Evolutionary conservation across 495 filamentous ascomycete genomes (phyloP), one percentile per base, ranked within the genome.

Genomic region (Articulospora tetracladia): DNA sequence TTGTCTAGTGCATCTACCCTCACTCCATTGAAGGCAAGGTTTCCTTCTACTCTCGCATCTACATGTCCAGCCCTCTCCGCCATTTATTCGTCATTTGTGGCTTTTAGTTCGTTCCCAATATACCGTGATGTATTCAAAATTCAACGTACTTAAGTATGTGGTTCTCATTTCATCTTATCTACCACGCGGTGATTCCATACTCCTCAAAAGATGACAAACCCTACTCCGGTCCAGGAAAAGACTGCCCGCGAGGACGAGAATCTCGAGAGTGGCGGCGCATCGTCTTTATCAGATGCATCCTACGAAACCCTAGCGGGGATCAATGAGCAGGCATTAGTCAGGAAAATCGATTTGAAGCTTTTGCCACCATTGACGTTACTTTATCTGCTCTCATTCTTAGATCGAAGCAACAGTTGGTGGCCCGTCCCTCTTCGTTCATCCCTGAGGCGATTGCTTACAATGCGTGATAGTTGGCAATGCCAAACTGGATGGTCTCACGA

Each of bases 371-470:
- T 91, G 25, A 86, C 85, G 0, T 67, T 91, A 1, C 69, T 92
- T 20, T 92, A 90, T 66, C 73, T 91, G 17, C 71, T 91, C 3
- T 90, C 86, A 3, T 91, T 92, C 58, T 72, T 92, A 20, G 88
- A 91, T 65, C 78, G 88, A 54, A 88, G 84, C 70, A 92, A 91
- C 75, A 86, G 83, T 86, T 72, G 17, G 65, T 44, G 15, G 20
- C 12, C 26, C 15, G 15, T 28, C 32, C 6, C 1, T 19, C 24
- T 10, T 28, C 51, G n/a, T 7, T 28, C 8, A 17, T 23, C 7
- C 41, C 19, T 47, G 41, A n/a, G 17, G 41, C 20, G 17, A 8
- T 6, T n/a, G 17, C 15, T 48, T 30, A 23, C 0, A 20, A 52
- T 13, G 57, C 8, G 52, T 2, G 47, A 17, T 23, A 69, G 68